Percentiles rank a stretch among this genome's conserved stretches.
Evolutionary conservation across 345 rosid genomes (phyloP).

Genomic region (Melaleuca quinquenervia): DNA sequence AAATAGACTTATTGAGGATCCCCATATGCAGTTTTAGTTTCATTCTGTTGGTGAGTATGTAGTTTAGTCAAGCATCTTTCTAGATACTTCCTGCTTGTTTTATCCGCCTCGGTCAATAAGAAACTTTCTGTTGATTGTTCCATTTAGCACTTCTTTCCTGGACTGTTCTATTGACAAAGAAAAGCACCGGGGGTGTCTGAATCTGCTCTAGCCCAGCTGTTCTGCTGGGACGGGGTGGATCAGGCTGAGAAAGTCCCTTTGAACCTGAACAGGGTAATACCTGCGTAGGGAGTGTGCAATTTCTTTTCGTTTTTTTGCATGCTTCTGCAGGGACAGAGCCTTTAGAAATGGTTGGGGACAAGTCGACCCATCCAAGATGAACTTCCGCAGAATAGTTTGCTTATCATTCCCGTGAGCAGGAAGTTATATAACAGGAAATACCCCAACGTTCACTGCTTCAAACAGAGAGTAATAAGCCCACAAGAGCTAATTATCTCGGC

Average conservation of each 20-base stretch:
- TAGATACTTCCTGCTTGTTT: neutral
- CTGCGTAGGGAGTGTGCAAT: slow-evolving; percentile 99
- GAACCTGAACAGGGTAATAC: slow-evolving; percentile 99
- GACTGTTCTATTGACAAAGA: slow-evolving; percentile 33
- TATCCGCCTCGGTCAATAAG: neutral
- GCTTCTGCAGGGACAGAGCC: slow-evolving; percentile 1
- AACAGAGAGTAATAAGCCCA: neutral
- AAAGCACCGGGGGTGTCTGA: slow-evolving; percentile 99
- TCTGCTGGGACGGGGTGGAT: slow-evolving; percentile 20
- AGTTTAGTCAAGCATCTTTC: slow-evolving; percentile 5
- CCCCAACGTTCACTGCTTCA: neutral
- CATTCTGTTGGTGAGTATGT: slow-evolving; percentile 50
- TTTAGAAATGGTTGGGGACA: neutral
- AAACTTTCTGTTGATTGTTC: neutral
- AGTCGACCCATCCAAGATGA: neutral
- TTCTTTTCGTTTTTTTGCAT: slow-evolving; percentile 21
- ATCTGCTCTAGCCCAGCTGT: slow-evolving; percentile 27
- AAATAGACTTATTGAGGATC: neutral
- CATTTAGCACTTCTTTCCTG: neutral
- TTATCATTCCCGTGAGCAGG: neutral
- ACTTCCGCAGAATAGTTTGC: neutral
- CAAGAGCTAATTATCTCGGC: neutral
- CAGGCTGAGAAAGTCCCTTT: slow-evolving; percentile 99
- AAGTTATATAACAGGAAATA: neutral
- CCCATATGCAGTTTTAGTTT: slow-evolving; percentile 8